Evolutionary conservation across 1,284 basidiomycete species (phyloP).

Genomic region (Trametes pubescens): DNA sequence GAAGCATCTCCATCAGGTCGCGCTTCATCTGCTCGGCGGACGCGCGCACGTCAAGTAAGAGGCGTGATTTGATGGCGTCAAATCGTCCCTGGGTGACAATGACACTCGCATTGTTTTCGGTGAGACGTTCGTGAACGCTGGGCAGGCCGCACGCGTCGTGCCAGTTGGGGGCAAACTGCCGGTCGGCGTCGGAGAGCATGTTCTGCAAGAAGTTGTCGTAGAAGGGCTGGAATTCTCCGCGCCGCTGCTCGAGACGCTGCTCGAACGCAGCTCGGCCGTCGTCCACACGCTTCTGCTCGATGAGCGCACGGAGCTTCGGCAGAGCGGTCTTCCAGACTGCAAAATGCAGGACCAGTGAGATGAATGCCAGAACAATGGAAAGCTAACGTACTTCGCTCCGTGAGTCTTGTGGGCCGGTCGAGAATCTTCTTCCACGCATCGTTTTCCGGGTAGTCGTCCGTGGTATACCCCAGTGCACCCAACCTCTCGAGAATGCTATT

Average conservation of each 20-base stretch:
- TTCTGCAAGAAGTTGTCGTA: conserved; percentile 6
- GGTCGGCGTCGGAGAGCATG: background rate
- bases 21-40: background rate
- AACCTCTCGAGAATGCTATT: conserved; percentile 13
- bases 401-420: conserved; percentile 9
- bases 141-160: conserved; percentile 10
- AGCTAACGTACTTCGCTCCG: conserved; percentile 9
- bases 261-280: conserved; percentile 1
- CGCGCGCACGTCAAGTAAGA: background rate
- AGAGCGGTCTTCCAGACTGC: conserved; percentile 17
- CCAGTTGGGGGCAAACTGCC: conserved; percentile 11
- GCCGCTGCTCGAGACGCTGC: conserved; percentile 9
- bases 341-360: background rate
- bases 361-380: background rate
- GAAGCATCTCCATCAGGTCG: conserved; percentile 8
- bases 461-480: conserved; percentile 5
- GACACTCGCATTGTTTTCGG: background rate
- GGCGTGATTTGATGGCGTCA: background rate
- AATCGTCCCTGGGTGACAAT: background rate
- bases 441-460: conserved; percentile 13
- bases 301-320: conserved; percentile 9
- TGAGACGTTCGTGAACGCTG: background rate
- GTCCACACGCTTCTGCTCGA: conserved; percentile 7
- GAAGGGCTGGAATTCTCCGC: background rate
- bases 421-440: conserved; percentile 13